Base-by-base conservation (phyloP, 164 flowering plant species). In the Stephania japonica region DNA sequence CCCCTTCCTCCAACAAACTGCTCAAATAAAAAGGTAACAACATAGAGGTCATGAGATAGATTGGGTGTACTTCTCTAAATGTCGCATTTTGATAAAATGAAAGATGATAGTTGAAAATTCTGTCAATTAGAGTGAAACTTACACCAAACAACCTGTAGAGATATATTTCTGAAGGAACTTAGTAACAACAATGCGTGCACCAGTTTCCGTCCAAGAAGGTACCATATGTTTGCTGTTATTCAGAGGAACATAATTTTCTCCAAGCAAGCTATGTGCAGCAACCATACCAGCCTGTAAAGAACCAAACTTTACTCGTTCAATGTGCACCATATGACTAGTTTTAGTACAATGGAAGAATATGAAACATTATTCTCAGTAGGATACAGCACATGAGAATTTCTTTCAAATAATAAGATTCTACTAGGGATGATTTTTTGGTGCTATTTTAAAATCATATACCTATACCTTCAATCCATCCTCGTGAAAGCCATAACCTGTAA, bases 1-100 rank as follows among this genome's bases (percentile, higher is more conserved):
- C 99, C 42, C 99, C 98, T 53, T 95, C 97, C 80, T 95, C 99
- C 72, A 92, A 43, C 74, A 95, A 84, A n/a, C 99, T 95, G 85
- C 19, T 18, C 23, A n/a, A 47, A 63, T 61, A 16, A 64, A 10
- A 65, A 69, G 32, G n/a, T 24, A 64, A 32, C 38, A 32, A 32
- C 38, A 32, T 4, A 32, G 38, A 32, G 38, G 38, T 32, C 38
- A 32, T 32, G 38, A 32, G 38, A 32, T 56, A 56, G 21, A 56
- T 19, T 16, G 63, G 63, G 63, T 19, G n/a, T 14, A 6, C 7
- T 56, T 21, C 23, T 56, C 63, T 53, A 53, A 53, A 16, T 53
- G 38, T 32, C 38, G 38, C 38, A 2, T 32, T 32, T 32, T 32
- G 38, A 32, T 32, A 32, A 32, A 23, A 49, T n/a, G 63, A 21